Evolutionary conservation across 2,329 filamentous ascomycete genomes (phyloP).

Genomic region (Microdochium bolleyi): DNA sequence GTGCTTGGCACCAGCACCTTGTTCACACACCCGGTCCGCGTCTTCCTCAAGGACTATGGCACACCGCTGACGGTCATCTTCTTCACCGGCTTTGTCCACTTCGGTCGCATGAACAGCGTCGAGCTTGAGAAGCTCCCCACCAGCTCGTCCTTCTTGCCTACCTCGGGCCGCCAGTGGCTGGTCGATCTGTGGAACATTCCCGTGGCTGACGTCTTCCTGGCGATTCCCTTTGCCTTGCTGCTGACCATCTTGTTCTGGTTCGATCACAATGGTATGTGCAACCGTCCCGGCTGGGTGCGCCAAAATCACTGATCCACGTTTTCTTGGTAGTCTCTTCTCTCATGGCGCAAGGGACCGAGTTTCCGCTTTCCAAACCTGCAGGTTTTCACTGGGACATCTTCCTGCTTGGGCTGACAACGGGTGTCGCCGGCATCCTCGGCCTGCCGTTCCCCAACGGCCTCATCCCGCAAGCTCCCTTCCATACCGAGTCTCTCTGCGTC

Average conservation of each 20-base stretch:
- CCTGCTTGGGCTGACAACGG: conserved; percentile 70
- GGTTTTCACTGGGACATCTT: conserved; percentile 85
- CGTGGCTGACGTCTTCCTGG: conserved; percentile 68
- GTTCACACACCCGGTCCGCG: conserved; percentile 66
- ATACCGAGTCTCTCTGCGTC: conserved; percentile 72
- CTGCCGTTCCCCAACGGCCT: conserved; percentile 77
- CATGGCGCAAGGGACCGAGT: conserved; percentile 77
- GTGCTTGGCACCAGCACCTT: conserved; percentile 62
- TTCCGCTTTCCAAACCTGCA: conserved; percentile 70
- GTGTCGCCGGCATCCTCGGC: conserved; percentile 66
- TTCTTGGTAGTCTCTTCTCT: conserved; percentile 60
- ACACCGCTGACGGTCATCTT: conserved; percentile 78
- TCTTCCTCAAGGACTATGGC: conserved; percentile 85
- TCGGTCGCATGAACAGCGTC: conserved; percentile 72
- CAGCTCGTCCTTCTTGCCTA: conserved; percentile 71
- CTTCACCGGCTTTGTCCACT: conserved; percentile 83
- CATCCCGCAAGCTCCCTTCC: conserved; percentile 77
- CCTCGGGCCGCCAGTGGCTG: conserved; percentile 65
- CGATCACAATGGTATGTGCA: conserved; percentile 67
- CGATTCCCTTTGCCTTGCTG: conserved; percentile 78
- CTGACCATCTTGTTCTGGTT: conserved; percentile 85
- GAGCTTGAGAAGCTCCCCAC: conserved; percentile 66
- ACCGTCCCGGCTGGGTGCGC: background rate
- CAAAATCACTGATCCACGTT: background rate
- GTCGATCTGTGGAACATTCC: conserved; percentile 74